These are phyloP conservation scores for Triangularia verruculosa DNA, from an alignment of 2,329 filamentous ascomycete genomes.

Conservation along the genomic window DNA sequence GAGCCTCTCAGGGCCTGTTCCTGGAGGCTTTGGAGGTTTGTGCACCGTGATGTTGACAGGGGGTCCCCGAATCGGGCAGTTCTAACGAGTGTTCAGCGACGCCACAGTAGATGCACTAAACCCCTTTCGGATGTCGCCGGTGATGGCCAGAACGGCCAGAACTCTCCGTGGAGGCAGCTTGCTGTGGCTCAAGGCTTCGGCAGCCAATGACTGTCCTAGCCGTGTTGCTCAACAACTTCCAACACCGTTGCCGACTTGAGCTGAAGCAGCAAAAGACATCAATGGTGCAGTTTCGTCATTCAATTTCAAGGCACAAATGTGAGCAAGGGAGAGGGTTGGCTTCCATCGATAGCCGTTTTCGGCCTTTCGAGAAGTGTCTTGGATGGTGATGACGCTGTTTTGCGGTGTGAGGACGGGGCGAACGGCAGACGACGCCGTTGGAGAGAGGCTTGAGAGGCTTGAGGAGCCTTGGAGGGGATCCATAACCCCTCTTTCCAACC, in stretches of 20 bases:
- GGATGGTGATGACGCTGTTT: neutral
- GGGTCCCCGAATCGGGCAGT: conserved; percentile 22
- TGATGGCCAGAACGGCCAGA: conserved; percentile 6
- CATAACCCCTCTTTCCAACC: neutral
- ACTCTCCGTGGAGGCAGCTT: conserved; percentile 25
- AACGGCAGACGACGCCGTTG: neutral
- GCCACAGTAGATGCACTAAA: conserved; percentile 19
- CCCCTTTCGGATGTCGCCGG: conserved; percentile 22
- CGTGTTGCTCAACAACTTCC: conserved; percentile 12
- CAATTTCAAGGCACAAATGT: neutral
- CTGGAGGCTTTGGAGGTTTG: neutral
- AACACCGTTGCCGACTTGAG: conserved; percentile 14
- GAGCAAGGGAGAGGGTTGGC: neutral
- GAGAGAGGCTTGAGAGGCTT: neutral
- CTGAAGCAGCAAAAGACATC: conserved; percentile 15
- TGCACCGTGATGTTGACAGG: conserved; percentile 10
- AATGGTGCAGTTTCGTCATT: conserved; percentile 6
- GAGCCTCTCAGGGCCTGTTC: conserved; percentile 6
- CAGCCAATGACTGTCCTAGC: conserved; percentile 17
- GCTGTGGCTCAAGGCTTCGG: conserved; percentile 12
- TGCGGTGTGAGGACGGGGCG: conserved; percentile 7
- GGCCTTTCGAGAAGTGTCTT: conserved; percentile 1
- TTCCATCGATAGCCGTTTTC: neutral
- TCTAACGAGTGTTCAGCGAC: conserved; percentile 30
- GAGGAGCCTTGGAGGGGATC: neutral